phyloP scores from a whole-genome alignment of 192 early-diverging fungal genomes.

The Chytriomyces sp. region DNA sequence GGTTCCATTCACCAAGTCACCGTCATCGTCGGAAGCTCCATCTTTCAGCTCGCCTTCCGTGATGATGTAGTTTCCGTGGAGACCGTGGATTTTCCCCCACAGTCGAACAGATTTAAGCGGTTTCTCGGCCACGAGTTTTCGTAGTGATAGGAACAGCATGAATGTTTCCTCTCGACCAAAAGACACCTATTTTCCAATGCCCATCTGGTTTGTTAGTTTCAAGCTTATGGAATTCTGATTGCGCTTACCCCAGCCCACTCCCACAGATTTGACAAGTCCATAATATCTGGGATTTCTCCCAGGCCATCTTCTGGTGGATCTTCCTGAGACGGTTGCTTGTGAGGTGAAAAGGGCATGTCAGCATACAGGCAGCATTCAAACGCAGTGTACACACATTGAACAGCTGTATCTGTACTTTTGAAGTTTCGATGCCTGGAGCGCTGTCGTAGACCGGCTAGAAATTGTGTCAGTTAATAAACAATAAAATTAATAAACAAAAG shows the following conservation, averaged over 20 bases:
- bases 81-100: conserved; percentile 62
- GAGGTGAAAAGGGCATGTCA: neutral
- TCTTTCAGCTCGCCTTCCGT: conserved; percentile 62
- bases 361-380: conserved; percentile 13
- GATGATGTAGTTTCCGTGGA: conserved; percentile 53
- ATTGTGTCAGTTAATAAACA: conserved; percentile 12
- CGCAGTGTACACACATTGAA: conserved; percentile 44
- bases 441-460: conserved; percentile 31
- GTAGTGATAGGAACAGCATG: conserved; percentile 58
- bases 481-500: conserved; percentile 12
- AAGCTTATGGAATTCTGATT: neutral
- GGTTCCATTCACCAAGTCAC: conserved; percentile 40
- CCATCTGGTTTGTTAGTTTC: conserved; percentile 4
- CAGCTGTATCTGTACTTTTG: conserved; percentile 46
- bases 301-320: conserved; percentile 44
- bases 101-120: conserved; percentile 61
- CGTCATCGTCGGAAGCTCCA: conserved; percentile 58
- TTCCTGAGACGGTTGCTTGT: conserved; percentile 44
- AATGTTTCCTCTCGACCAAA: conserved; percentile 64
- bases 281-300: conserved; percentile 66
- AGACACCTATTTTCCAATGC: conserved; percentile 44
- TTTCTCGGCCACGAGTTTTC: conserved; percentile 56
- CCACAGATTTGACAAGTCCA: conserved; percentile 61
- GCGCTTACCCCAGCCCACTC: conserved; percentile 65
- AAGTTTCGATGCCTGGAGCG: conserved; percentile 24